A percentile compares a stretch with the other conserved stretches of the same genome.
These are phyloP conservation scores for Suhomyces prunicola DNA, from an alignment of 805 yeast genomes.

Conservation along the genomic window DNA sequence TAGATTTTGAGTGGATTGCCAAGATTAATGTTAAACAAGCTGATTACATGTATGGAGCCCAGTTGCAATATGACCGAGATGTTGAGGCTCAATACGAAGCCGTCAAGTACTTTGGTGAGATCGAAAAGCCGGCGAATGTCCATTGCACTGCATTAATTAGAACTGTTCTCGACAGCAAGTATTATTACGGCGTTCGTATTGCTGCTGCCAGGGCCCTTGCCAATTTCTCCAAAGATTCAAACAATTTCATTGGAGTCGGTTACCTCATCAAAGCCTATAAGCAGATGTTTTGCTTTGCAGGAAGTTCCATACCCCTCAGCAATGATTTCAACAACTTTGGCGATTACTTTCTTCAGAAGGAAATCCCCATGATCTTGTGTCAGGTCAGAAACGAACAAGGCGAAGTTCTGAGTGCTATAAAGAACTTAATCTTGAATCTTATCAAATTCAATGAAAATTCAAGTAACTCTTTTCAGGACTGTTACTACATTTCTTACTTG, in stretches of 20 bases:
- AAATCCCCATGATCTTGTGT: constrained; percentile 63
- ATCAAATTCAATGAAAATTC: constrained; percentile 83
- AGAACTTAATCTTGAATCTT: constrained; percentile 62
- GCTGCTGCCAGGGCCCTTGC: constrained; percentile 85
- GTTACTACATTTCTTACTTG: constrained; percentile 59
- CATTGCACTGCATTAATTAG: constrained; percentile 77
- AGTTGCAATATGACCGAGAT: constrained; percentile 89
- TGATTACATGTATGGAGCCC: constrained; percentile 92
- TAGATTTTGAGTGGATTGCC: constrained; percentile 97
- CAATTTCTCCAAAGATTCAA: constrained; percentile 55
- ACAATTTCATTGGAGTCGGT: constrained; percentile 66
- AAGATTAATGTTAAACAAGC: constrained; percentile 79
- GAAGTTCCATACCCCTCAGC: constrained; percentile 61
- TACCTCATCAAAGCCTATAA: constrained; percentile 72
- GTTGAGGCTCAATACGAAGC: constrained; percentile 94
- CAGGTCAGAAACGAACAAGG: constrained; percentile 60
- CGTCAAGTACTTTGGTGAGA: constrained; percentile 63
- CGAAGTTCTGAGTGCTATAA: constrained; percentile 54
- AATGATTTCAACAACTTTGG: constrained; percentile 78
- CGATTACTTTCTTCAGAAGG: constrained; percentile 64
- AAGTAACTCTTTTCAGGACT: constrained; percentile 72
- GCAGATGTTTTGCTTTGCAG: constrained; percentile 67
- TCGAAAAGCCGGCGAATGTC: constrained; percentile 53
- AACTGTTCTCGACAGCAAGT: constrained; percentile 78
- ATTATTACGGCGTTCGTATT: constrained; percentile 82